A percentile compares a stretch with the other conserved stretches of the same genome.
phyloP scores from a whole-genome alignment of 2,329 filamentous ascomycete genomes.

The Botrytis hyacinthi region DNA sequence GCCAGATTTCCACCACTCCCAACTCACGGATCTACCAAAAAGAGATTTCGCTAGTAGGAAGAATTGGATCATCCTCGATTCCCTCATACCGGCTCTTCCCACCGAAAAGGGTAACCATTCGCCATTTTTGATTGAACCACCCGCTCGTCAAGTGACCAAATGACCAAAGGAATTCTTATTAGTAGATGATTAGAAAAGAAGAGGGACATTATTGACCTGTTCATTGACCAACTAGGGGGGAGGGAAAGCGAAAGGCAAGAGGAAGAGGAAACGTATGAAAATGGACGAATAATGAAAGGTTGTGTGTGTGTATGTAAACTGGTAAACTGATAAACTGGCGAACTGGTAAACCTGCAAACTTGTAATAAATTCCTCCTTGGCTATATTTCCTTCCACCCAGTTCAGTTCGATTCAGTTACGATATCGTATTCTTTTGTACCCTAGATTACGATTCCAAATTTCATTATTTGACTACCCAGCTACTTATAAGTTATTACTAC shows the following conservation, averaged over 20 bases:
- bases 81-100: background rate
- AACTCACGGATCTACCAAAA: slow-evolving; percentile 8
- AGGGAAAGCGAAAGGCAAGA: background rate
- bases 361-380: background rate
- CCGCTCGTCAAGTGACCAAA: background rate
- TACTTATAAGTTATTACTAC: background rate
- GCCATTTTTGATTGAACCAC: background rate
- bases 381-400: background rate
- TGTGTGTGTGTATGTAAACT: background rate
- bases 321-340: background rate
- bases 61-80: background rate
- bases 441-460: background rate
- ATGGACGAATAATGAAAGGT: too few species aligned
- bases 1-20: slow-evolving; percentile 6
- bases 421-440: background rate
- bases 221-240: background rate
- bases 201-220: too few species aligned
- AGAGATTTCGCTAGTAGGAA: background rate
- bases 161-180: background rate
- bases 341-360: background rate
- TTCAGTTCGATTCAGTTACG: background rate
- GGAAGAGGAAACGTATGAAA: background rate
- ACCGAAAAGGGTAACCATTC: slow-evolving; percentile 7
- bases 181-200: too few species aligned
- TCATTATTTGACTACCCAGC: background rate